Evolutionary conservation across 2,329 filamentous ascomycete species (phyloP).

Genomic region (Aspergillus thermomutatus): DNA sequence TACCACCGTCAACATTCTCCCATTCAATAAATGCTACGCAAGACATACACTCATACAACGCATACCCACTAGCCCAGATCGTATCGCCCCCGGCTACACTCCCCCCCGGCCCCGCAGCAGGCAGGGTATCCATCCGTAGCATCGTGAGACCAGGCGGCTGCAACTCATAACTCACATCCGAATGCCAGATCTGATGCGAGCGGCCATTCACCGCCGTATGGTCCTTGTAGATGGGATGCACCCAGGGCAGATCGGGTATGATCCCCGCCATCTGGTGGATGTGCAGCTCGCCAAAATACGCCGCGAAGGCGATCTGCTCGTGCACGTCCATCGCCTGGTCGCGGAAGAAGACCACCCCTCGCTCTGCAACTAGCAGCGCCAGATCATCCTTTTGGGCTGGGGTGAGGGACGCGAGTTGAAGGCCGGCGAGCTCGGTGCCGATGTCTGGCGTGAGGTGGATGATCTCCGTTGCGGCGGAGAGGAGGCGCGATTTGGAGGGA

Average conservation of each 20-base stretch:
- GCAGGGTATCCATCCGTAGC: conserved; percentile 21
- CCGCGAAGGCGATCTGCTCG: conserved; percentile 33
- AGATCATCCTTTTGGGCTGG: conserved; percentile 55
- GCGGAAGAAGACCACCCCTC: conserved; percentile 60
- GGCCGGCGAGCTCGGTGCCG: conserved; percentile 49
- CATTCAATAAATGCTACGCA: too few relatives aligned
- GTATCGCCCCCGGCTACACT: conserved; percentile 27
- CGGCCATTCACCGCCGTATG: not conserved
- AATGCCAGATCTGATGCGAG: conserved; percentile 18
- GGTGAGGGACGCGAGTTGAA: conserved; percentile 48
- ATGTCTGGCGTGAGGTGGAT: conserved; percentile 28
- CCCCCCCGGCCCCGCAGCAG: conserved; percentile 6
- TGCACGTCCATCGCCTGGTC: conserved; percentile 47
- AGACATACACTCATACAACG: conserved; percentile 28
- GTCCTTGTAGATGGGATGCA: conserved; percentile 3
- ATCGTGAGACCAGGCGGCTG: conserved; percentile 29
- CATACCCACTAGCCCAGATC: conserved; percentile 24
- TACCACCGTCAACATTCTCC: too few relatives aligned
- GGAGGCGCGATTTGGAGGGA: conserved; percentile 30
- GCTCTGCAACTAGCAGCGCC: conserved; percentile 57
- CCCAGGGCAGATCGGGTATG: conserved; percentile 6
- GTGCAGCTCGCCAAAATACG: conserved; percentile 27
- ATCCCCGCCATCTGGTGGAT: conserved; percentile 18
- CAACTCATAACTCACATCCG: conserved; percentile 26
- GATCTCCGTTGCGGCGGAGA: conserved; percentile 5